Evolutionary conservation across 805 yeast species (phyloP).

Genomic region (Barnettozyma salicaria): DNA sequence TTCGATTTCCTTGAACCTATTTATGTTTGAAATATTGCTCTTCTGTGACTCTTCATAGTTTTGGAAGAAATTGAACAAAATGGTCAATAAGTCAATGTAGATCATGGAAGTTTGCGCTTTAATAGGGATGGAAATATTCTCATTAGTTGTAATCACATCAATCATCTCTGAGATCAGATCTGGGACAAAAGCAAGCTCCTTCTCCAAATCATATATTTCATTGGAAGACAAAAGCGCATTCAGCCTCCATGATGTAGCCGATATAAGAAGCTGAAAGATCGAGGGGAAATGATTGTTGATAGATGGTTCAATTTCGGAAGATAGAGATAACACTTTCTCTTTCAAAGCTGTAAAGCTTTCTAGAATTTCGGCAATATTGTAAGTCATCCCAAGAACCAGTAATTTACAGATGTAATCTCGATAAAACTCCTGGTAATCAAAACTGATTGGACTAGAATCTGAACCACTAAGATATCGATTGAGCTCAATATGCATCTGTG

Average conservation of each 20-base stretch:
- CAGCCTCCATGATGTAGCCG: conserved; percentile 19
- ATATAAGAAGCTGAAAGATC: conserved; percentile 14
- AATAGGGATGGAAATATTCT: conserved; percentile 8
- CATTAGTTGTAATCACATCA: conserved; percentile 9
- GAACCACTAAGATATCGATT: conserved; percentile 10
- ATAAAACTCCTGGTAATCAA: conserved; percentile 12
- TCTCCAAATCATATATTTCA: conserved; percentile 17
- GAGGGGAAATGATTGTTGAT: conserved; percentile 1
- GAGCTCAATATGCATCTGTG: conserved; percentile 16
- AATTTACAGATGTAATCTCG: conserved; percentile 19
- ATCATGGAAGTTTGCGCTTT: conserved; percentile 21
- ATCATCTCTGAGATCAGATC: conserved; percentile 11
- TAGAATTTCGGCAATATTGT: conserved; percentile 10
- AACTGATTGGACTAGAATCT: conserved; percentile 11
- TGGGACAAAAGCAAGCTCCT: conserved; percentile 16
- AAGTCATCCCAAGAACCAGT: conserved; percentile 14
- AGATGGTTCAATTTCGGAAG: conserved; percentile 6
- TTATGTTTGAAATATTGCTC: conserved; percentile 18
- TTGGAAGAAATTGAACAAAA: conserved; percentile 26
- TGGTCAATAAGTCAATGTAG: conserved; percentile 23
- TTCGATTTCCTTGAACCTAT: conserved; percentile 21
- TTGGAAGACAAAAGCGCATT: conserved; percentile 13
- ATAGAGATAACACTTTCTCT: conserved; percentile 6
- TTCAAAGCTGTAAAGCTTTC: conserved; percentile 12
- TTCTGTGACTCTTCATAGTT: conserved; percentile 34